These are phyloP conservation scores for Amanita molliuscula DNA, from an alignment of 768 basidiomycete species.

Conservation along the genomic window DNA sequence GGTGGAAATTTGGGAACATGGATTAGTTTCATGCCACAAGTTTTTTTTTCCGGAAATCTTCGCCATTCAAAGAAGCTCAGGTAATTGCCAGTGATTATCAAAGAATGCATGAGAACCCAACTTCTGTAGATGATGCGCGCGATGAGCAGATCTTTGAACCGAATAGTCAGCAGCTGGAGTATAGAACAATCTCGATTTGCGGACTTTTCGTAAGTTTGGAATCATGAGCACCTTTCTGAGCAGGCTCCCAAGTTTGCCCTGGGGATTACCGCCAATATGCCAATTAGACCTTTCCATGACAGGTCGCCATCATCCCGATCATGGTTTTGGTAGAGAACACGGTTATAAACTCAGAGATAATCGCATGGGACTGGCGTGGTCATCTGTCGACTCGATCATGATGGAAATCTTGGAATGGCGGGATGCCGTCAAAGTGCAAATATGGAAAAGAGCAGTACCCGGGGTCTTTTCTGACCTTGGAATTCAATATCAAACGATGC, in stretches of 20 bases:
- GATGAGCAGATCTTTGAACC: not conserved
- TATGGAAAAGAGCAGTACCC: not conserved
- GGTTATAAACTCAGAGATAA: not conserved
- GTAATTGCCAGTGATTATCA: not conserved
- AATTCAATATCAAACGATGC: not conserved
- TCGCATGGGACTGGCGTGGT: not conserved
- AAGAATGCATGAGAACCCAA: not conserved
- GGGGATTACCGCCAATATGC: not conserved
- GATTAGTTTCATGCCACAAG: not conserved
- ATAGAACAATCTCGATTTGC: not conserved
- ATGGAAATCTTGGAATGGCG: not conserved
- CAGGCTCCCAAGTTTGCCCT: too few species aligned
- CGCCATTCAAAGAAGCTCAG: conserved; percentile 1
- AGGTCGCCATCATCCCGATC: not conserved
- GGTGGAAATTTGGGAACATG: not conserved
- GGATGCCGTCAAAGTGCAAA: not conserved
- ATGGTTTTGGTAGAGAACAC: not conserved
- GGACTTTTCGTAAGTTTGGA: not conserved
- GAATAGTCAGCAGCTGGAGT: not conserved
- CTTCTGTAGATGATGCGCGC: conserved; percentile 2
- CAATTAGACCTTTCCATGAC: not conserved
- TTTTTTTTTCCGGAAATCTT: conserved; percentile 2
- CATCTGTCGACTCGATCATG: not conserved
- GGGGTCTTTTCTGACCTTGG: not conserved
- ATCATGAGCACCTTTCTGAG: not conserved